Evolutionary conservation across 192 early-diverging fungal species (phyloP).

Genomic region (Coemansia sp.): DNA sequence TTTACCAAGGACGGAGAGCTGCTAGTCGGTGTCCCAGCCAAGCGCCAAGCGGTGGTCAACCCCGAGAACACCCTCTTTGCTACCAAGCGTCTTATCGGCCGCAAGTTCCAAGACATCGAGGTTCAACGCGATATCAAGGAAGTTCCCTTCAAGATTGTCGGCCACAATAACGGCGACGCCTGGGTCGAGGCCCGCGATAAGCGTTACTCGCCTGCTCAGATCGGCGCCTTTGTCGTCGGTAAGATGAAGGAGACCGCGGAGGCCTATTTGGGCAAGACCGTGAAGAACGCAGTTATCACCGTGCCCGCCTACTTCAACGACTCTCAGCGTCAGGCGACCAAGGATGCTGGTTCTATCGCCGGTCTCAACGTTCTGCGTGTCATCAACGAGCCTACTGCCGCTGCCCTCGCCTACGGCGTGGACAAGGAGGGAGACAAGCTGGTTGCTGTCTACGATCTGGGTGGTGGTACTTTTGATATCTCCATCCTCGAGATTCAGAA

Average conservation of each 20-base stretch:
- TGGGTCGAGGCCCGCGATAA: conserved; percentile 96
- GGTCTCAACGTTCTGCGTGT: conserved; percentile 98
- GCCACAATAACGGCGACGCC: conserved; percentile 96
- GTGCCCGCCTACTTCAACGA: conserved; percentile 99
- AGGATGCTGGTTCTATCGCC: conserved; percentile 96
- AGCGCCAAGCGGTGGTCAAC: conserved; percentile 99
- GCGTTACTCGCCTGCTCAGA: conserved; percentile 94
- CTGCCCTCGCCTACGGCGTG: conserved; percentile 98
- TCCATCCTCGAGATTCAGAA: conserved; percentile 96
- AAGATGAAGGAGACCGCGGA: conserved; percentile 99
- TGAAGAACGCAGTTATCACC: conserved; percentile 93
- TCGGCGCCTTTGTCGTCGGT: conserved; percentile 95
- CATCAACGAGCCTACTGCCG: conserved; percentile 99
- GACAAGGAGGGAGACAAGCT: conserved; percentile 96
- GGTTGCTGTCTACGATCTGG: conserved; percentile 97
- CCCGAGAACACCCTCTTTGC: conserved; percentile 98
- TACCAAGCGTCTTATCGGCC: conserved; percentile 96
- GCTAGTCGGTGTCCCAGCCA: conserved; percentile 94
- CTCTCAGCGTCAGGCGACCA: conserved; percentile 99
- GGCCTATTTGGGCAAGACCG: conserved; percentile 74
- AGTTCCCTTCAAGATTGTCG: conserved; percentile 94
- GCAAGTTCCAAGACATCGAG: conserved; percentile 84
- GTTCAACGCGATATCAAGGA: conserved; percentile 90
- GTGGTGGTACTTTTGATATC: conserved; percentile 98
- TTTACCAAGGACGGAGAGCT: conserved; percentile 96